Evolutionary conservation across 2,329 filamentous ascomycete species (phyloP).

Genomic region (Aspergillus novoparasiticus): DNA sequence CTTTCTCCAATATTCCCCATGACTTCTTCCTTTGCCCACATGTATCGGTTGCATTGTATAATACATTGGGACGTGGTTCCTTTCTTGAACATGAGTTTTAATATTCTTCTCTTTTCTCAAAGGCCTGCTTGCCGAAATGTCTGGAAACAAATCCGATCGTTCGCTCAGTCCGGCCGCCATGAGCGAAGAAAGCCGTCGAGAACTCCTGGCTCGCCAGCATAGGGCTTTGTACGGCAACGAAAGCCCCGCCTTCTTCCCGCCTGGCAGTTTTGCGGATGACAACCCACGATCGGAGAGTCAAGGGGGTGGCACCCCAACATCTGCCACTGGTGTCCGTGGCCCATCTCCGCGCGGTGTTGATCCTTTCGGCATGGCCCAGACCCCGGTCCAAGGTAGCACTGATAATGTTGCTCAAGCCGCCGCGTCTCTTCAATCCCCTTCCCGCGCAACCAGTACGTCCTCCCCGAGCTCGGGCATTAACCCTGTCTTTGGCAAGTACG

Average conservation of each 20-base stretch:
- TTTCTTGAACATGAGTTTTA: constrained; percentile 45
- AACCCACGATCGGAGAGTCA: constrained; percentile 67
- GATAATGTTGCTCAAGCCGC: constrained; percentile 54
- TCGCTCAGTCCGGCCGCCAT: constrained; percentile 81
- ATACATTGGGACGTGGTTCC: constrained; percentile 41
- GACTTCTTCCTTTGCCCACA: constrained; percentile 35
- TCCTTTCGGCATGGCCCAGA: constrained; percentile 59
- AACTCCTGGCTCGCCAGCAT: constrained; percentile 93
- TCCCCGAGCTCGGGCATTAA: constrained; percentile 62
- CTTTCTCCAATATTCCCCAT: constrained; percentile 38
- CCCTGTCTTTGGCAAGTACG: constrained; percentile 59
- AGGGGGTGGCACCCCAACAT: constrained; percentile 61
- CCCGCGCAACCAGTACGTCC: constrained; percentile 79
- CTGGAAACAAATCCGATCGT: constrained; percentile 78
- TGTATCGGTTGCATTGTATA: constrained; percentile 49
- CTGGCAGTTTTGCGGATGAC: constrained; percentile 69
- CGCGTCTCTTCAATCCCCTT: constrained; percentile 54
- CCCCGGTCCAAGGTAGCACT: constrained; percentile 49
- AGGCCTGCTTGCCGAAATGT: constrained; percentile 69
- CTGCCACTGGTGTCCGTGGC: constrained; percentile 65
- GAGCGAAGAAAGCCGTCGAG: constrained; percentile 94
- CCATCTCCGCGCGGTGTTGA: constrained; percentile 82
- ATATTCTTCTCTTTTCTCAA: constrained; percentile 43
- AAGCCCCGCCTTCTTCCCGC: constrained; percentile 67
- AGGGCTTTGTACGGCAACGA: constrained; percentile 86